Evolutionary conservation across 1,139 yeast species (phyloP).

Genomic region (Suhomyces atakaporum): DNA sequence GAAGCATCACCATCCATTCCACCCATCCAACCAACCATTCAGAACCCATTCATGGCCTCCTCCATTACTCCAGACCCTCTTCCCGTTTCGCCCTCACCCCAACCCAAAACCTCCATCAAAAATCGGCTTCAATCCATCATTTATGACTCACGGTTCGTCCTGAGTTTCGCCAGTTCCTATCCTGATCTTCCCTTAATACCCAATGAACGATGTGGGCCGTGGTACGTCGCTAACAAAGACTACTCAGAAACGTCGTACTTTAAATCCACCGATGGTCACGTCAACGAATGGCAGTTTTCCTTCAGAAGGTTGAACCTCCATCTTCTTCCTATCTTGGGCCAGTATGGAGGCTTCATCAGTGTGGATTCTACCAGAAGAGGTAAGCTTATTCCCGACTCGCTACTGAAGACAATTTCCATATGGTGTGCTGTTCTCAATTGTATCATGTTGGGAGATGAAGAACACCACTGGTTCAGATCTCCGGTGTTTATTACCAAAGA

Average conservation of each 20-base stretch:
- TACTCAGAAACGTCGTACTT: constrained; percentile 61
- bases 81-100: not conserved
- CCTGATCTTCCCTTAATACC: constrained; percentile 63
- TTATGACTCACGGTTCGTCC: constrained; percentile 51
- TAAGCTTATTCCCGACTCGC: constrained; percentile 80
- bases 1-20: not conserved
- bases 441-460: constrained; percentile 40
- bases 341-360: constrained; percentile 53
- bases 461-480: constrained; percentile 4
- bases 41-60: not conserved
- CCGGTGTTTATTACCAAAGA: constrained; percentile 47
- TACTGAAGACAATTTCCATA: constrained; percentile 82
- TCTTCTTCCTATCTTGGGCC: constrained; percentile 49
- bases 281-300: constrained; percentile 76
- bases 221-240: constrained; percentile 64
- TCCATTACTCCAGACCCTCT: not conserved
- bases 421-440: constrained; percentile 85
- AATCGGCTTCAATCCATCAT: constrained; percentile 73
- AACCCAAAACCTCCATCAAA: constrained; percentile 39
- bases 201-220: constrained; percentile 84
- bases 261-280: constrained; percentile 91
- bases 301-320: constrained; percentile 73
- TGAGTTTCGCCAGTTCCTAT: constrained; percentile 13
- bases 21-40: not conserved
- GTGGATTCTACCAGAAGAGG: constrained; percentile 87